phyloP scores from a whole-genome alignment of 2,329 filamentous ascomycete species.

The Aaosphaeria arxii region DNA sequence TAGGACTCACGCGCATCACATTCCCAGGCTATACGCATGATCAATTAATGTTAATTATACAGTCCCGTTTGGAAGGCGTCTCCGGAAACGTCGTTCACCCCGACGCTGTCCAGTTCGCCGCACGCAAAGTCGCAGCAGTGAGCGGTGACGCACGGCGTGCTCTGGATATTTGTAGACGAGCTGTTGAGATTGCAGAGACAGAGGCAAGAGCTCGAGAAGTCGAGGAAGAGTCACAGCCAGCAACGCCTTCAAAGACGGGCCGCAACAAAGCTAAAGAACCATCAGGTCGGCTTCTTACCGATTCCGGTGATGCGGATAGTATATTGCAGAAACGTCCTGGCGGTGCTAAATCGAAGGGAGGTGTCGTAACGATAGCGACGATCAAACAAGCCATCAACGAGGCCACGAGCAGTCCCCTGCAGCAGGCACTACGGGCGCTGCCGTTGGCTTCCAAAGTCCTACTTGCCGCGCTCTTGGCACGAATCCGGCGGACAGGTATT shows the following conservation, averaged over 20 bases:
- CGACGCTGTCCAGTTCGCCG: constrained; percentile 94
- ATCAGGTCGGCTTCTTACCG: constrained; percentile 14
- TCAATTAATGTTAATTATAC: constrained; percentile 95
- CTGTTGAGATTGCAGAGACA: constrained; percentile 89
- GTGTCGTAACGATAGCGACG: constrained; percentile 82
- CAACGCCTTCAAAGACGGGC: constrained; percentile 62
- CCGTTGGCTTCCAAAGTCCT: constrained; percentile 82
- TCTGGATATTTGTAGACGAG: constrained; percentile 90
- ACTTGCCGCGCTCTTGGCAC: constrained; percentile 75
- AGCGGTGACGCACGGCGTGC: constrained; percentile 90
- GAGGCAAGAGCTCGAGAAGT: constrained; percentile 46
- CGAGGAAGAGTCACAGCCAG: constrained; percentile 41
- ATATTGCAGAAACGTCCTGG: constrained; percentile 21
- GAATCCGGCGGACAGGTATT: constrained; percentile 78
- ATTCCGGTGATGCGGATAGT: constrained; percentile 17
- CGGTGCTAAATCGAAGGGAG: constrained; percentile 25
- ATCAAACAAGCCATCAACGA: constrained; percentile 94
- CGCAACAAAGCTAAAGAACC: constrained; percentile 30
- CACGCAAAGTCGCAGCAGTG: constrained; percentile 93
- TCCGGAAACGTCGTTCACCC: constrained; percentile 85
- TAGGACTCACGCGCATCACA: constrained; percentile 83
- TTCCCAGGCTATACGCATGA: constrained; percentile 97
- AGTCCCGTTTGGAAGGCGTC: constrained; percentile 86
- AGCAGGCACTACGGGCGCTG: constrained; percentile 80
- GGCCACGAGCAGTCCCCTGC: constrained; percentile 86